Percentiles rank a stretch among this genome's conserved stretches.
Evolutionary conservation across 305 asterid genomes (phyloP).

Genomic region (Striga hermonthica): DNA sequence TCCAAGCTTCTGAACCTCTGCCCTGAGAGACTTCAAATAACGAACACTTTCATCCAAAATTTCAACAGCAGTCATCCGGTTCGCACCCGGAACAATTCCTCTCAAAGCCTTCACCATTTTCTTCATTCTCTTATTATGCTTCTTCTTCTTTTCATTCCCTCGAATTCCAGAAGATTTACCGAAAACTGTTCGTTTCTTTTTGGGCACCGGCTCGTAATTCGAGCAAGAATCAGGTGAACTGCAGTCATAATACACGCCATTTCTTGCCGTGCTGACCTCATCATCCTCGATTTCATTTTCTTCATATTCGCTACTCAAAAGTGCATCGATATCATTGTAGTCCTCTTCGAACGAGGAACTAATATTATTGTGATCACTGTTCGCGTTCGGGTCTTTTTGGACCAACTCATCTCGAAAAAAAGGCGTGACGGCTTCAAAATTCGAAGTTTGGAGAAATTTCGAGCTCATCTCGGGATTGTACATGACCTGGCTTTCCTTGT

Average conservation of each 20-base stretch:
- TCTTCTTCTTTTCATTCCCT: slow-evolving; percentile 49
- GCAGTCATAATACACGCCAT: slow-evolving; percentile 41
- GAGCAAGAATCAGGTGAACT: slow-evolving; percentile 70
- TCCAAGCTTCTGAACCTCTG: slow-evolving; percentile 69
- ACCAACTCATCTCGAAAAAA: slow-evolving; percentile 27
- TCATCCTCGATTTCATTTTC: slow-evolving; percentile 46
- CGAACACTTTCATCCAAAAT: slow-evolving; percentile 82
- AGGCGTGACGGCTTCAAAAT: slow-evolving; percentile 36
- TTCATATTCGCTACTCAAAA: slow-evolving; percentile 56
- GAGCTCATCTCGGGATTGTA: slow-evolving; percentile 60
- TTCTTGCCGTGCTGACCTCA: slow-evolving; percentile 75
- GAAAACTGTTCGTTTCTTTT: slow-evolving; percentile 39
- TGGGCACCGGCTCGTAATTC: slow-evolving; percentile 44
- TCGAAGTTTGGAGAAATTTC: slow-evolving; percentile 42
- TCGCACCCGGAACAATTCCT: slow-evolving; percentile 68
- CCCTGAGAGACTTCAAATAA: slow-evolving; percentile 72
- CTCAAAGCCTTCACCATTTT: slow-evolving; percentile 64
- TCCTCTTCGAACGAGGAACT: slow-evolving; percentile 54
- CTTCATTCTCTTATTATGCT: slow-evolving; percentile 45
- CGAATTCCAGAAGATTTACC: slow-evolving; percentile 32
- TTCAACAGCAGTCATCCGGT: slow-evolving; percentile 56
- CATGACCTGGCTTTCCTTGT: slow-evolving; percentile 57
- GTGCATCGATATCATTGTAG: slow-evolving; percentile 71
- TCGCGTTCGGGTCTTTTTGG: slow-evolving; percentile 20
- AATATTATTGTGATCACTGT: slow-evolving; percentile 39